Conservation (phyloP, 805 yeast species). For the Kodamaea kakaduensis region DNA sequence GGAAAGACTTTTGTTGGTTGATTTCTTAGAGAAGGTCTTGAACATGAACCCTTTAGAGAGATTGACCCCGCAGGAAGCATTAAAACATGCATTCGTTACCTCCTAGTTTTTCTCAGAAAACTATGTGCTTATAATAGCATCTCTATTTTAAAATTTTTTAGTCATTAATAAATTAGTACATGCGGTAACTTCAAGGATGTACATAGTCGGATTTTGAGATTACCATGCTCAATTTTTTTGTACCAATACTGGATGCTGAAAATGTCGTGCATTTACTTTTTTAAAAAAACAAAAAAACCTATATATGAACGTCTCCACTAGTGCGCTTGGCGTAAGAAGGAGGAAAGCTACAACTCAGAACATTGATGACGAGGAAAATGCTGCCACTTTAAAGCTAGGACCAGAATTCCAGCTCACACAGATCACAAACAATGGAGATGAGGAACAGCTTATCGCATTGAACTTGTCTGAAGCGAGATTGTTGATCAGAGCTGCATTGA, state of each 20-base stretch:
- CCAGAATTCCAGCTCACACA: conserved; percentile 87
- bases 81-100: conserved; percentile 78
- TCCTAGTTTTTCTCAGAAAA: too few relatives aligned
- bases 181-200: too few relatives aligned
- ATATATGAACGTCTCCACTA: conserved; percentile 85
- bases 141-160: too few relatives aligned
- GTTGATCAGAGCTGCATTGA: conserved; percentile 83
- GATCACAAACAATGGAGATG: conserved; percentile 74
- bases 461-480: conserved; percentile 88
- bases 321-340: conserved; percentile 81
- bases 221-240: too few relatives aligned
- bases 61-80: conserved; percentile 96
- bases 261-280: neutral
- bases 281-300: conserved; percentile 8
- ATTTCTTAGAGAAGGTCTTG: conserved; percentile 73
- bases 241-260: neutral
- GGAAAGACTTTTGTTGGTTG: conserved; percentile 67
- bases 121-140: too few relatives aligned
- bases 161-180: too few relatives aligned
- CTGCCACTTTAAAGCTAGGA: conserved; percentile 81
- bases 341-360: conserved; percentile 56
- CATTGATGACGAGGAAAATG: conserved; percentile 87
- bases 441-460: conserved; percentile 73
- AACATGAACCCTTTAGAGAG: conserved; percentile 89
- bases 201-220: too few relatives aligned